These are phyloP conservation scores for Isabelozyma pseudorhagii DNA, from an alignment of 805 yeast genomes.

Conservation along the genomic window DNA sequence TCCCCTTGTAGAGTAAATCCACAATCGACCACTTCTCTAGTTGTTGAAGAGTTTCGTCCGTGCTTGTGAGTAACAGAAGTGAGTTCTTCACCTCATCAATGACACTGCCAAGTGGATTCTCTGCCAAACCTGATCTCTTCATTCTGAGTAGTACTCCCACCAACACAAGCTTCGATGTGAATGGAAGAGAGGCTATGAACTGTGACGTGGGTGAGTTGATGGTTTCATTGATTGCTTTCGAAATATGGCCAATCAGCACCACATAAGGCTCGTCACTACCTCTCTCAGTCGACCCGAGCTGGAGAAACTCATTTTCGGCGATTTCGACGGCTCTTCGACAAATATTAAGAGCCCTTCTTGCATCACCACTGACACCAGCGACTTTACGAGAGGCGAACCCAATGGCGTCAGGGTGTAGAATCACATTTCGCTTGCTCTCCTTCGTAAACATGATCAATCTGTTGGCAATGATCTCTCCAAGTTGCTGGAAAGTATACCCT, in stretches of 20 bases:
- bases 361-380: conserved; percentile 97
- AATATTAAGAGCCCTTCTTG: conserved; percentile 84
- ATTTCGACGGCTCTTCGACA: conserved; percentile 87
- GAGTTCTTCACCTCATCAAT: conserved; percentile 70
- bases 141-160: conserved; percentile 62
- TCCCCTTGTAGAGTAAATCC: conserved; percentile 24
- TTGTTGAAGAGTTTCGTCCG: conserved; percentile 11
- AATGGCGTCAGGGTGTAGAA: conserved; percentile 67
- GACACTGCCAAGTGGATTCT: conserved; percentile 69
- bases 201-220: conserved; percentile 68
- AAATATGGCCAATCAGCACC: conserved; percentile 71
- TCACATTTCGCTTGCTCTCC: conserved; percentile 37
- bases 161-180: conserved; percentile 70
- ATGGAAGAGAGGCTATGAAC: conserved; percentile 58
- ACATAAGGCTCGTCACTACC: conserved; percentile 34
- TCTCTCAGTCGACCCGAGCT: conserved; percentile 14
- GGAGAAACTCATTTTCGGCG: conserved; percentile 63
- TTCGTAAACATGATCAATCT: conserved; percentile 51
- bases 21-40: conserved; percentile 13
- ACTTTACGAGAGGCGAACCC: conserved; percentile 92
- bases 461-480: conserved; percentile 69
- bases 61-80: conserved; percentile 37
- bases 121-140: conserved; percentile 68
- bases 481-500: conserved; percentile 80
- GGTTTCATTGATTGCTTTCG: conserved; percentile 76